Evolutionary conservation across 257 asterid genomes (phyloP), one percentile per base, ranked within the genome.

Genomic region (Salvia rosmarinus): DNA sequence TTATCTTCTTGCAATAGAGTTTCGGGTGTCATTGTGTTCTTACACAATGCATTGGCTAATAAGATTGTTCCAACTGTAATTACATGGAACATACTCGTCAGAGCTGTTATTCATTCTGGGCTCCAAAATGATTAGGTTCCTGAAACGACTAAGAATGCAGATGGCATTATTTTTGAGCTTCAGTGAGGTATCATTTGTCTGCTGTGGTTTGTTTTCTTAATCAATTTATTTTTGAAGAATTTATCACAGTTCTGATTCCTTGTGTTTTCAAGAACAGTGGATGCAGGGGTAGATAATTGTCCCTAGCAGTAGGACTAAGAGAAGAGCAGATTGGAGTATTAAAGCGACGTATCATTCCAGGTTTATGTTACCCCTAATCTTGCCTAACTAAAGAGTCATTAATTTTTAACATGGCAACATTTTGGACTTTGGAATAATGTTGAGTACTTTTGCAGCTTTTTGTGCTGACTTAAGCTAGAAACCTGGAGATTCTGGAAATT

Each of bases 51-150:
- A 70, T 63, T 86, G 82, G 40, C 79, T 32, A 82, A 78, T 80
- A 81, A 84, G 54, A 77, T 85, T 75, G 80, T 77, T 75, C 98
- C 98, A 12, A 91, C 96, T 39, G 42, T 80, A 50, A 47, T 91
- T 67, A 88, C 96, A 67, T 95, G 99, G 99, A 88, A 84, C 74
- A 95, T 95, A 84, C 96, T 91, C 64, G 95, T 91, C 76, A 80
- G 99, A 82, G 96, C 98, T 65, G 92, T 95, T 55, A 62, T 86
- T 79, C 77, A 9, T 72, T 64, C 77, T 23, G 67, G 81, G 66
- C 65, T 57, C 78, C 73, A 32, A 59, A 51, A 56, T 75, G 82
- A 82, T 74, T 56, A 55, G 42, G 39, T 69, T 42, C 28, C 55
- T 10, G 19, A 11, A 47, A 25, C 0, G 62, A 64, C 11, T 3